Base-by-base conservation (phyloP, 768 basidiomycete genomes). In the Naematelia encephala region DNA sequence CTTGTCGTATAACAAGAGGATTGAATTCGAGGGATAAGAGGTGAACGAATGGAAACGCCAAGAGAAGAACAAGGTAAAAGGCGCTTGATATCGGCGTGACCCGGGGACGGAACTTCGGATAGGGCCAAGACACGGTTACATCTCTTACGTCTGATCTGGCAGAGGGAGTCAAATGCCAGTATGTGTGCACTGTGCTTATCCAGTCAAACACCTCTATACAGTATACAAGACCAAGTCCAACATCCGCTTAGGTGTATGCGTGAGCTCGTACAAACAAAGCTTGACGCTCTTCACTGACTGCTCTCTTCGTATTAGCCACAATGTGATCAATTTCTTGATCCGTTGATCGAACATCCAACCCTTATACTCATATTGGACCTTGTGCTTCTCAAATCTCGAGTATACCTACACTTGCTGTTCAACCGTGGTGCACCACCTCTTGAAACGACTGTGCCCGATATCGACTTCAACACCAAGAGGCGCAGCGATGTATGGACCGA, bases 181-280 rank as follows among this genome's bases (percentile, higher is more conserved):
- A 22, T 78, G 77, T 56, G 72, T 71, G 16, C 60, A 67, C 42
- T 78, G 77, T 53, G 64, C 70, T 4, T 55, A 60, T 21, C 74
- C 70, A 22, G 67, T 69, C 10, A 29, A 64, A 23, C 56, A 72
- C 48, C 60, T 78, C 0, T 77, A 76, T 54, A 78, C 77, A 14
- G 71, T 68, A 4, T 78, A 78, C 68, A 70, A 67, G 22, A 73
- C 75, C 3, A 71, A 68, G 43, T 68, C 72, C 26, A 78, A 78
- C 54, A 72, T 77, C 71, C 67, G 77, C 0, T 66, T 78, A 4
- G 64, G 56, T 10, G 67, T 72, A 16, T 78, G 77, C 54, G 76
- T 78, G 53, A 66, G 77, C 67, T 21, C 1, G 34, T 39, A n/a
- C n/a, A n/a, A n/a, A n/a, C n/a, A n/a, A n/a, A n/a, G n/a, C n/a